Conservation (phyloP, 306 rosid species). For the Fragaria nilgerrensis region DNA sequence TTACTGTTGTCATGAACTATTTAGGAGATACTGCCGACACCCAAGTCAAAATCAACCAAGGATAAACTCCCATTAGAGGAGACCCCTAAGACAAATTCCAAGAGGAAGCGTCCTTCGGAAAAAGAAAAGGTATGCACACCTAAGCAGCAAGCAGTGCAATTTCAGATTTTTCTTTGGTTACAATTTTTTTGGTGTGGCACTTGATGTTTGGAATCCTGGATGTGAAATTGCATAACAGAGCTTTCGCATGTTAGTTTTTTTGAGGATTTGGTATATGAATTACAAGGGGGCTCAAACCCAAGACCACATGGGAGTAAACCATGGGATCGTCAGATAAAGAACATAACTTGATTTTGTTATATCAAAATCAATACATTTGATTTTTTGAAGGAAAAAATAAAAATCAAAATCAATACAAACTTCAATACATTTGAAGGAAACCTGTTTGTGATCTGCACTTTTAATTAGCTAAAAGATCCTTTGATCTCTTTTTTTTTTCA, state of each 20-base stretch:
- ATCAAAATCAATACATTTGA: too few relatives aligned
- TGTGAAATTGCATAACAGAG: slow-evolving; percentile 8
- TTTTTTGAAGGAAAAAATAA: too few relatives aligned
- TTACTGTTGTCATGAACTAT: slow-evolving; percentile 21
- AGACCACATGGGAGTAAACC: too few relatives aligned
- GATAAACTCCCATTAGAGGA: slow-evolving; percentile 40
- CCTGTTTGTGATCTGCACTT: neutral
- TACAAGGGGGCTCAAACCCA: too few relatives aligned
- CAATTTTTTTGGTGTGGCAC: neutral
- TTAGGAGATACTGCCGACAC: slow-evolving; percentile 48
- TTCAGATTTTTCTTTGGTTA: neutral
- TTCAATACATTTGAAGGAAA: neutral
- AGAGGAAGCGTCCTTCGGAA: slow-evolving; percentile 65
- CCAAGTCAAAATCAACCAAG: slow-evolving; percentile 52
- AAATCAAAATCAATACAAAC: too few relatives aligned
- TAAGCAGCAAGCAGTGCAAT: neutral
- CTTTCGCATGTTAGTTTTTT: neutral
- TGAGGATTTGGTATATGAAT: neutral
- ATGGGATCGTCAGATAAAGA: too few relatives aligned
- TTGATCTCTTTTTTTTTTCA: neutral
- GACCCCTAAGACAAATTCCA: slow-evolving; percentile 55
- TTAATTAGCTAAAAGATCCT: neutral
- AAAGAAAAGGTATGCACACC: slow-evolving; percentile 52
- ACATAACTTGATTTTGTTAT: too few relatives aligned
- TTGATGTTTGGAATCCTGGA: neutral